These are phyloP conservation scores for Mariannaea sp. DNA, from an alignment of 2,329 filamentous ascomycete species.

Conservation along the genomic window DNA sequence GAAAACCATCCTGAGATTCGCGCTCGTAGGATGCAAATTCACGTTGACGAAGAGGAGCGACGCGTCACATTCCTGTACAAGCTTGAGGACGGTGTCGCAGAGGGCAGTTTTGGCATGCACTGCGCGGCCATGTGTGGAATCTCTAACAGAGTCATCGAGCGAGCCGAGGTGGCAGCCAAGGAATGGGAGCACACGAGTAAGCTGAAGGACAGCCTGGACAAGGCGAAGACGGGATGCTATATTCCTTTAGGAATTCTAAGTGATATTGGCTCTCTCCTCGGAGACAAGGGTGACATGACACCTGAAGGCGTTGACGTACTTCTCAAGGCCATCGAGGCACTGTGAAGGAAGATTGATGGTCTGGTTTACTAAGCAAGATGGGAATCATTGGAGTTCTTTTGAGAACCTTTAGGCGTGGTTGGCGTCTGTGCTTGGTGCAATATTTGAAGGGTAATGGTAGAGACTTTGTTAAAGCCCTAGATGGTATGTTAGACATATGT, in stretches of 20 bases:
- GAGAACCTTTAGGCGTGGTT: slow-evolving; percentile 17
- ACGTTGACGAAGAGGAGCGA: slow-evolving; percentile 82
- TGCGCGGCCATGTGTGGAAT: slow-evolving; percentile 99
- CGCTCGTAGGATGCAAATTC: slow-evolving; percentile 89
- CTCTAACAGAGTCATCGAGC: slow-evolving; percentile 76
- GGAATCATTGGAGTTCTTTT: not conserved
- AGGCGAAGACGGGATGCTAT: slow-evolving; percentile 77
- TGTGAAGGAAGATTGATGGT: slow-evolving; percentile 46
- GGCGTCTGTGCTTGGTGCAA: slow-evolving; percentile 27
- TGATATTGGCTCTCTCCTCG: slow-evolving; percentile 79
- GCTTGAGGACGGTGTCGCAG: slow-evolving; percentile 89
- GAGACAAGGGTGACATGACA: slow-evolving; percentile 57
- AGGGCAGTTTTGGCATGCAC: slow-evolving; percentile 98
- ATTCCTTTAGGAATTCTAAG: slow-evolving; percentile 86
- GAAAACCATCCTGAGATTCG: slow-evolving; percentile 84
- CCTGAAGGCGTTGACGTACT: slow-evolving; percentile 63
- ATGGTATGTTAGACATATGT: slow-evolving; percentile 1
- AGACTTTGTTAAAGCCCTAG: slow-evolving; percentile 7
- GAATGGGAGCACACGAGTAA: slow-evolving; percentile 96
- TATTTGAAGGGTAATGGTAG: slow-evolving; percentile 8
- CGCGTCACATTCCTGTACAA: slow-evolving; percentile 97
- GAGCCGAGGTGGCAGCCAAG: slow-evolving; percentile 84
- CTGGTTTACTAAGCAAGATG: not conserved
- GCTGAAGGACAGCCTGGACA: slow-evolving; percentile 85
- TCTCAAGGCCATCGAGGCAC: slow-evolving; percentile 61